Conservation (phyloP, 2,329 filamentous ascomycete genomes). For the Exophiala oligosperma region DNA sequence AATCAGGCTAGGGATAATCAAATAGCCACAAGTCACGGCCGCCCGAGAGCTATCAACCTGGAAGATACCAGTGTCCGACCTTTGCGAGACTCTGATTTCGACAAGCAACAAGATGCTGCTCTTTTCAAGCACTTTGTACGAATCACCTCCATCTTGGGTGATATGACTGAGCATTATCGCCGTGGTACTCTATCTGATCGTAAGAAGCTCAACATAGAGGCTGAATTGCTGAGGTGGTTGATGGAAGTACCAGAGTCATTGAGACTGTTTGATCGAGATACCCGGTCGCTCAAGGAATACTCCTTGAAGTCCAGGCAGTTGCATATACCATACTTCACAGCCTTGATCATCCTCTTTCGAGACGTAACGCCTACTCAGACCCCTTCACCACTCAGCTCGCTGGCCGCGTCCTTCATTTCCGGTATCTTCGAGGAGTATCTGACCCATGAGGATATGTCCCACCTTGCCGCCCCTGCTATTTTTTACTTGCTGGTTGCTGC, state of each 20-base stretch:
- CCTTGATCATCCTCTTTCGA: slow-evolving; percentile 23
- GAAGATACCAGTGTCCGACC: slow-evolving; percentile 23
- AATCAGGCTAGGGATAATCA: slow-evolving; percentile 30
- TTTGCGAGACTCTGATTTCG: slow-evolving; percentile 19
- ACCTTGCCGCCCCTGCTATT: slow-evolving; percentile 21
- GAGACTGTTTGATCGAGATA: slow-evolving; percentile 12
- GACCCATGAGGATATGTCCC: slow-evolving; percentile 18
- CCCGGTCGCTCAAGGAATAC: slow-evolving; percentile 14
- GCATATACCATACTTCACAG: slow-evolving; percentile 21
- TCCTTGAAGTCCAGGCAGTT: slow-evolving; percentile 21
- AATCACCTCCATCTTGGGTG: slow-evolving; percentile 23
- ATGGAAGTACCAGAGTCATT: slow-evolving; percentile 25
- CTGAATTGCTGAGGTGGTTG: slow-evolving; percentile 38
- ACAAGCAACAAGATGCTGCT: slow-evolving; percentile 16
- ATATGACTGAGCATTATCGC: slow-evolving; percentile 23
- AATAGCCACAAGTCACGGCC: slow-evolving; percentile 24
- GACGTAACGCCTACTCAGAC: slow-evolving; percentile 13
- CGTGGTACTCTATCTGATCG: slow-evolving; percentile 30
- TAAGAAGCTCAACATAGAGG: slow-evolving; percentile 30
- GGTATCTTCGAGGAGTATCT: slow-evolving; percentile 25
- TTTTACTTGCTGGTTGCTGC: slow-evolving; percentile 24
- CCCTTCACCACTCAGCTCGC: slow-evolving; percentile 13
- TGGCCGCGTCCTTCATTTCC: slow-evolving; percentile 23
- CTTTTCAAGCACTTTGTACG: slow-evolving; percentile 25
- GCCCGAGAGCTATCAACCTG: slow-evolving; percentile 20